Evolutionary conservation across 208 protist species (phyloP).

Genomic region (Wallacemonas sp.): DNA sequence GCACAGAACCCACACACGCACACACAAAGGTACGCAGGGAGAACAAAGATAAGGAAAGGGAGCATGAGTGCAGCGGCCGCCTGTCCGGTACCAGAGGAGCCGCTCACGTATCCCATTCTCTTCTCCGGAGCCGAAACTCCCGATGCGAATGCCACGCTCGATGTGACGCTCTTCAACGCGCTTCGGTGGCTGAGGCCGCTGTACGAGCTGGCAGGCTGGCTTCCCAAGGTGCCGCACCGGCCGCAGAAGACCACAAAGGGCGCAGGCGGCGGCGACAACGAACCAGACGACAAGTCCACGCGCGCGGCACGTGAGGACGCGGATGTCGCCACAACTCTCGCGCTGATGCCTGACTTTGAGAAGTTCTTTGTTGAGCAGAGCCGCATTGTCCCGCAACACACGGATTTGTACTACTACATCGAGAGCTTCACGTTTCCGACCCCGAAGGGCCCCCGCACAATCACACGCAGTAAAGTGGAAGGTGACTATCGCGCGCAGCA

Average conservation of each 20-base stretch:
- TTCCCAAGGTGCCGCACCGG: constrained; percentile 13
- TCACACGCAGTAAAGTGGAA: constrained; percentile 64
- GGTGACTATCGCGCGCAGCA: constrained; percentile 24
- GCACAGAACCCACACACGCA: too few relatives aligned
- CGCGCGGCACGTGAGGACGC: neutral
- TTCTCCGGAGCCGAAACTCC: constrained; percentile 1
- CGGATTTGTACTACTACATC: constrained; percentile 40
- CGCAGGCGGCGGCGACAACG: neutral
- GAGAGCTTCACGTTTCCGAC: constrained; percentile 58
- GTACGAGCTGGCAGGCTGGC: constrained; percentile 54
- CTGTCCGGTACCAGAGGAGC: constrained; percentile 15
- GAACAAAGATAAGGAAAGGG: too few relatives aligned
- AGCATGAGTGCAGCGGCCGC: neutral
- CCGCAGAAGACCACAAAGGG: neutral
- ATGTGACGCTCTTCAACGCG: constrained; percentile 48
- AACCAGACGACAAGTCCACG: neutral
- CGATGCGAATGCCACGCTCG: constrained; percentile 2
- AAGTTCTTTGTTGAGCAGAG: constrained; percentile 47
- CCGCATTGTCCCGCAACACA: constrained; percentile 54
- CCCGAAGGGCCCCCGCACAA: constrained; percentile 51
- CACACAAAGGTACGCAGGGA: too few relatives aligned
- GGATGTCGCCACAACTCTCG: constrained; percentile 24
- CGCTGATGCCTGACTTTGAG: constrained; percentile 46
- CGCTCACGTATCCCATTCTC: constrained; percentile 33
- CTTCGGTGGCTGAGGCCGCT: constrained; percentile 55